Conservation (phyloP, 1,284 basidiomycete genomes). For the Austroboletus niveus region DNA sequence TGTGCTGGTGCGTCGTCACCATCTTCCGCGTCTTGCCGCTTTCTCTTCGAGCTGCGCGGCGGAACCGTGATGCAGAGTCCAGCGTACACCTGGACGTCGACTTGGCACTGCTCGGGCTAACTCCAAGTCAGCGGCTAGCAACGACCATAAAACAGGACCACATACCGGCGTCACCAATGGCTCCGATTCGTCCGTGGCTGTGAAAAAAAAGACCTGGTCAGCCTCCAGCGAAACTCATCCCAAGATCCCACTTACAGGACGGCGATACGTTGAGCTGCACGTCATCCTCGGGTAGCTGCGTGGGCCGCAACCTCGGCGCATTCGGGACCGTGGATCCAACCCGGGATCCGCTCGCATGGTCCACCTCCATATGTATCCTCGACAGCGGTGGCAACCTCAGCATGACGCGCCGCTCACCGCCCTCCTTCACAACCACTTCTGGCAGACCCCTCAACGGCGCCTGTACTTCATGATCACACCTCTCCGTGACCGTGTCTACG, state of each 20-base stretch:
- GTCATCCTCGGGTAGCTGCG: slow-evolving; percentile 26
- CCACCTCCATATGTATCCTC: neutral
- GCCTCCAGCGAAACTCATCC: no score
- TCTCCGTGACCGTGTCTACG: neutral
- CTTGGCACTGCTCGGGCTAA: no score
- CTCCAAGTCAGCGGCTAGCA: slow-evolving; percentile 1
- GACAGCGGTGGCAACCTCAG: slow-evolving; percentile 21
- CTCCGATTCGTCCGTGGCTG: slow-evolving; percentile 6
- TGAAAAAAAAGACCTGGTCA: no score
- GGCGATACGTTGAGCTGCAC: slow-evolving; percentile 7
- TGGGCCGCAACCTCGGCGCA: slow-evolving; percentile 24
- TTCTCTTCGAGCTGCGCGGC: slow-evolving; percentile 21
- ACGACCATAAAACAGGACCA: neutral
- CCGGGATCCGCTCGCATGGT: neutral
- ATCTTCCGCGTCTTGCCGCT: slow-evolving; percentile 24
- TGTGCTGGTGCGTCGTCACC: neutral
- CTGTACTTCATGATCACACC: slow-evolving; percentile 10
- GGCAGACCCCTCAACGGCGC: slow-evolving; percentile 7
- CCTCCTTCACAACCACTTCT: slow-evolving; percentile 2
- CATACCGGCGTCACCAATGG: slow-evolving; percentile 19
- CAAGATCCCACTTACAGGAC: slow-evolving; percentile 15
- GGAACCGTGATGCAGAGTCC: slow-evolving; percentile 28
- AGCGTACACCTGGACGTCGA: slow-evolving; percentile 1
- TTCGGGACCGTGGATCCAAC: slow-evolving; percentile 11
- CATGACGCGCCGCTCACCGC: slow-evolving; percentile 6